Conservation (phyloP, 345 rosid genomes). For the Draba incana region DNA sequence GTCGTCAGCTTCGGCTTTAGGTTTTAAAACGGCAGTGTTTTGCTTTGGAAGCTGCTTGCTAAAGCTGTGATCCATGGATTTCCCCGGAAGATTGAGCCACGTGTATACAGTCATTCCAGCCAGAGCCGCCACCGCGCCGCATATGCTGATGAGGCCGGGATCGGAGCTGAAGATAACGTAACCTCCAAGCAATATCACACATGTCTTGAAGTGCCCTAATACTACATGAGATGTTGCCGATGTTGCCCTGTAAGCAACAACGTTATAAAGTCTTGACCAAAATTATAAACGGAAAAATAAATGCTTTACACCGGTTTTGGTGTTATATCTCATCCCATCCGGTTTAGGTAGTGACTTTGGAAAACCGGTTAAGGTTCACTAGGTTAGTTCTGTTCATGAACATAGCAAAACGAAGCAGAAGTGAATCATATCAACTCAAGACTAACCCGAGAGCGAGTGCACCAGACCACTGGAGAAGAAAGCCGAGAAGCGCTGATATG, state of each 20-base stretch:
- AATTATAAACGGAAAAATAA: neutral
- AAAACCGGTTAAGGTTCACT: slow-evolving; percentile 6
- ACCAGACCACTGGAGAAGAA: slow-evolving; percentile 96
- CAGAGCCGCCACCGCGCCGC: slow-evolving; percentile 76
- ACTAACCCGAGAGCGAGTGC: slow-evolving; percentile 93
- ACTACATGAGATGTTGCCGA: slow-evolving; percentile 96
- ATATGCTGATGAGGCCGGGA: slow-evolving; percentile 77
- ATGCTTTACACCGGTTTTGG: neutral
- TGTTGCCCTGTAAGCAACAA: slow-evolving; percentile 65
- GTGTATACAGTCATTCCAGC: slow-evolving; percentile 81
- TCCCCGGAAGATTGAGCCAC: slow-evolving; percentile 59
- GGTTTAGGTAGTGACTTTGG: slow-evolving; percentile 6
- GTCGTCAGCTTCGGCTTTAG: slow-evolving; percentile 45
- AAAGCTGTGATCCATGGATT: slow-evolving; percentile 39
- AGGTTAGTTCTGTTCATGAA: slow-evolving; percentile 19
- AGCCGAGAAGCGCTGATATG: slow-evolving; percentile 82
- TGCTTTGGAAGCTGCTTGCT: slow-evolving; percentile 54
- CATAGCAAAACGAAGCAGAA: slow-evolving; percentile 8
- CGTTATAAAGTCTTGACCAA: neutral
- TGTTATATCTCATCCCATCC: neutral
- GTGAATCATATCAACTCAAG: slow-evolving; percentile 9
- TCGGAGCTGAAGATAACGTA: slow-evolving; percentile 69
- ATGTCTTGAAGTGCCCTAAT: slow-evolving; percentile 92
- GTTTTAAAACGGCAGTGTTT: slow-evolving; percentile 40
- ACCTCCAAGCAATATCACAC: slow-evolving; percentile 87